Evolutionary conservation across 495 filamentous ascomycete species (phyloP), one percentile per base, ranked within the genome.

Genomic region (Talaromyces stipitatus): DNA sequence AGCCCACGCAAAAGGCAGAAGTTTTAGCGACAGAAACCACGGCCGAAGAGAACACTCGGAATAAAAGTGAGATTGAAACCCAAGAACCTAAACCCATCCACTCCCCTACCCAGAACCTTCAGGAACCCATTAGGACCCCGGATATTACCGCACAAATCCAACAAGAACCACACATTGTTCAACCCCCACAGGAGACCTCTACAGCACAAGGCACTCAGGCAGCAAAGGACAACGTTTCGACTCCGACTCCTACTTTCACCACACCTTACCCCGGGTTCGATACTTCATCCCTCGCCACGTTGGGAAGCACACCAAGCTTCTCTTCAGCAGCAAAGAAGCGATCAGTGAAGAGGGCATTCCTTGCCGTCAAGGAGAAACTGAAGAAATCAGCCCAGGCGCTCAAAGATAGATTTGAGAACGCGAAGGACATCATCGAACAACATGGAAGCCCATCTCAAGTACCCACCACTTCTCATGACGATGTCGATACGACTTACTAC

Each of bases 31-130:
- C 48, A 51, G 48, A 30, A 14, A 14, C 28, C 4, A 23, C 27
- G 18, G 3, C 26, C 2, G 22, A 51, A 11, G 27, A 30, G 20
- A 29, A 16, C 4, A 30, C 18, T 20, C 26, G 20, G 30, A 30
- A 30, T 12, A 28, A 51, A 51, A 51, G 48, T 51, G 48, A 51
- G 48, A 51, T 51, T 51, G 4, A 4, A 7, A 51, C 48, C 48
- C 48, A 51, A 28, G 26, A 18, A 20, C 14, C 8, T 29, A 12
- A 28, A n/a, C 5, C 47, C 12, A 28, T 14, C 48, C 48, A 51
- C n/a, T 16, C 48, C 48, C 48, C 43, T 26, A 26, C 23, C 18
- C 43, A 47, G 20, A n/a, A n/a, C n/a, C n/a, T n/a, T n/a, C n/a
- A 45, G 26, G 23, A 30, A 2, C 48, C 48, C 48, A 30, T 6